Evolutionary conservation across 805 yeast genomes (phyloP), one percentile per base, ranked within the genome.

Genomic region (Lipomyces chichibuensis): DNA sequence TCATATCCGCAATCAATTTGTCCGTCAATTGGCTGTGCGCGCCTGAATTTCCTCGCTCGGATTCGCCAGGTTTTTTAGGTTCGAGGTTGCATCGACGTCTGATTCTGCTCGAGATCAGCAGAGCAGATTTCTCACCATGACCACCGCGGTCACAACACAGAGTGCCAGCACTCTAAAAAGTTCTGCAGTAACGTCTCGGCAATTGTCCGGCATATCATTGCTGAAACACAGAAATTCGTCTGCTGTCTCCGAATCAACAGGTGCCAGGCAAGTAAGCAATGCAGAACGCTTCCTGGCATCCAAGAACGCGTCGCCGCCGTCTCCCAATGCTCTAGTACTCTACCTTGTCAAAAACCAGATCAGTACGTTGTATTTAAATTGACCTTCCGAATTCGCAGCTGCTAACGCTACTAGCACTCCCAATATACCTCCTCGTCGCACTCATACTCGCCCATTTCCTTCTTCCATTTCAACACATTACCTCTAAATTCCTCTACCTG

Each of bases 401-500:
- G 53, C 37, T 60, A 14, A 23, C 53, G 20, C 46, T 23, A 17
- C 2, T 39, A 66, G 70, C 63, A 3, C 59, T 69, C 35, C 68
- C 70, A 8, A 29, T 65, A 43, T 37, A 55, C 57, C 13, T 60
- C 59, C 29, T 69, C 57, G 39, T 49, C 20, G n/a, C 59, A 25
- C 59, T 71, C 20, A 35, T 63, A 51, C 32, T 60, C 27, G 33
- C 33, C 23, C 69, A 63, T 32, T 8, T 53, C 52, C 33, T 70
- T 25, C 74, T 79, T 17, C 65, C 71, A 29, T 60, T 73, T 17
- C 75, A 73, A 62, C 71, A 74, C 66, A 77, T 83, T 27, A 69
- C 76, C 14, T 59, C 62, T 3, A 66, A 67, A 33, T 70, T 70
- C 64, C 77, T 81, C 65, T 80, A 80, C 66, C 72, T 81, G 56